Evolutionary conservation across 1,139 yeast species (phyloP), one percentile per base, ranked within the genome.

Genomic region (Pichia inconspicua): DNA sequence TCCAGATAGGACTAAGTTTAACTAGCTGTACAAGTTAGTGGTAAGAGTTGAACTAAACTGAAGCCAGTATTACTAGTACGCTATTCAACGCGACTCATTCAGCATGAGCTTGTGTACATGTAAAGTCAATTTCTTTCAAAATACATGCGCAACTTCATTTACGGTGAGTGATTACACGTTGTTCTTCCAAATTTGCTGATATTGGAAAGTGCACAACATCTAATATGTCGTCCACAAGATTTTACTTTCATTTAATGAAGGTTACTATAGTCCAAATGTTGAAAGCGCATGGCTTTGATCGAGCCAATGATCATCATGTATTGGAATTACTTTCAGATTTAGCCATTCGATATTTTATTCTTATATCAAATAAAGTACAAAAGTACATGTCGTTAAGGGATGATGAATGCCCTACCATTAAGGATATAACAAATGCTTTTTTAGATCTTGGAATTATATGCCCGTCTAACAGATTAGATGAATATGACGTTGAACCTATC

Each of bases 231-330:
- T 48, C 54, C 31, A 53, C 56, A 32, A 53, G 57, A 36, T 64
- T 64, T 49, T 58, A 55, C 46, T 63, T 62, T 40, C 64, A 61
- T 42, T 52, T 63, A 9, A 50, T 64, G 43, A 51, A 64, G 45
- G 52, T 63, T 7, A 55, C 67, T 4, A 53, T 64, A 15, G 60
- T 58, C 1, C 67, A 65, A 44, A 52, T 65, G 39, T 50, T 65
- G 36, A 58, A 58, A 42, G 63, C 67, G 0, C 66, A 64, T 37
- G 68, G 68, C 1, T 65, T 63, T 47, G 58, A 56, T 31, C 54
- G 52, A 38, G 59, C 63, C 30, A 51, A 53, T 40, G 59, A 60
- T 42, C 50, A 58, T 15, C 53, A 46, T n/a, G 58, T 60, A 3
- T 47, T 64, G 14, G 68, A 65, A 31, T 55, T 62, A 5, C 46